These are phyloP conservation scores for Alternaria consortialis DNA, from an alignment of 2,329 filamentous ascomycete genomes.

Conservation along the genomic window DNA sequence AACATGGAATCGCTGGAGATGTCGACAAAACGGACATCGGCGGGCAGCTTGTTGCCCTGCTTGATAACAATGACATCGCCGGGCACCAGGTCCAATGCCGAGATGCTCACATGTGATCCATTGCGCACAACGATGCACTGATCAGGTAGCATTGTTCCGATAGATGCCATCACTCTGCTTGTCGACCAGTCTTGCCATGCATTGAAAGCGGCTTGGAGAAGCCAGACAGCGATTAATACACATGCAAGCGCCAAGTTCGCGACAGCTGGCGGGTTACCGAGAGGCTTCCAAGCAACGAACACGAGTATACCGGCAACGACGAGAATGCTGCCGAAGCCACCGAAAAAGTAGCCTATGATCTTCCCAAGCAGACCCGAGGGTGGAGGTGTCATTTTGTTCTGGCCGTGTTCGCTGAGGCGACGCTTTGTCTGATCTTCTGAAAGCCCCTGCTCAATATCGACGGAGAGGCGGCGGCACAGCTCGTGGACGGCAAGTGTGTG, in stretches of 20 bases:
- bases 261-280: slow-evolving; percentile 73
- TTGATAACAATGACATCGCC: slow-evolving; percentile 75
- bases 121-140: slow-evolving; percentile 72
- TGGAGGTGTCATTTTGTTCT: slow-evolving; percentile 72
- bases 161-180: slow-evolving; percentile 79
- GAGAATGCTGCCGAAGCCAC: slow-evolving; percentile 77
- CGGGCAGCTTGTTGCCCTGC: slow-evolving; percentile 76
- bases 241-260: slow-evolving; percentile 79
- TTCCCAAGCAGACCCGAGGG: slow-evolving; percentile 67
- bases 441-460: slow-evolving; percentile 66
- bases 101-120: slow-evolving; percentile 59
- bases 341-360: slow-evolving; percentile 76
- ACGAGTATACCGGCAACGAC: slow-evolving; percentile 75
- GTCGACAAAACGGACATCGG: slow-evolving; percentile 75
- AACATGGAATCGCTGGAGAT: slow-evolving; percentile 75
- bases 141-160: slow-evolving; percentile 82
- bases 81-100: slow-evolving; percentile 71
- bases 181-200: slow-evolving; percentile 79
- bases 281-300: slow-evolving; percentile 78
- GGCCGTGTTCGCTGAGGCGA: slow-evolving; percentile 68
- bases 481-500: slow-evolving; percentile 68
- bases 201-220: slow-evolving; percentile 60
- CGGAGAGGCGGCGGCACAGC: slow-evolving; percentile 67
- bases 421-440: slow-evolving; percentile 66
- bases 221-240: slow-evolving; percentile 75